These are phyloP conservation scores for Candida ortonii DNA, from an alignment of 805 yeast genomes.

Conservation along the genomic window DNA sequence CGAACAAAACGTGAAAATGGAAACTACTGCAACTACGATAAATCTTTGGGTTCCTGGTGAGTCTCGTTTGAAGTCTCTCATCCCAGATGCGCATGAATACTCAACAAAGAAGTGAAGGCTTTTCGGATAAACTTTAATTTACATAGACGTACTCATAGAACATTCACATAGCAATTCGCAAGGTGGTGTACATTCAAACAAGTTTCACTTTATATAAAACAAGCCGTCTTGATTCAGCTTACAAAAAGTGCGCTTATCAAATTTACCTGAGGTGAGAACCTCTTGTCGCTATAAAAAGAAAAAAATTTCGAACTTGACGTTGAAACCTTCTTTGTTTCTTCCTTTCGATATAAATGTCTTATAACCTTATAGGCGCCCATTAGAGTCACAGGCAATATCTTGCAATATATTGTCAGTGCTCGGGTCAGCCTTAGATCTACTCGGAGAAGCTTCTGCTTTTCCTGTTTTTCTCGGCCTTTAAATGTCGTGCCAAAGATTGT, in stretches of 20 bases:
- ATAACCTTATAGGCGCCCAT: conserved; percentile 70
- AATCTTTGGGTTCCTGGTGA: conserved; percentile 62
- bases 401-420: conserved; percentile 68
- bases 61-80: conserved; percentile 43
- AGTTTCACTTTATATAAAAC: no score
- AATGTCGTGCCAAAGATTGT: conserved; percentile 49
- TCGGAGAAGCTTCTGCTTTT: conserved; percentile 20
- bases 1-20: conserved; percentile 56
- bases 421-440: conserved; percentile 87
- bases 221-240: no score
- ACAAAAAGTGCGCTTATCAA: no score
- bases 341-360: conserved; percentile 25
- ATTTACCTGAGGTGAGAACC: no score
- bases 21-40: conserved; percentile 52
- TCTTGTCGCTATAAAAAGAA: conserved; percentile 12
- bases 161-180: conserved; percentile 6
- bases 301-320: conserved; percentile 37
- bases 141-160: no score
- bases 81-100: conserved; percentile 64
- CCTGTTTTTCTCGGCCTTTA: conserved; percentile 49
- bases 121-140: no score
- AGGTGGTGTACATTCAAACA: no score
- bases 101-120: conserved; percentile 37
- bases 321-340: conserved; percentile 15
- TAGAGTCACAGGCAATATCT: conserved; percentile 64